Base-by-base conservation (phyloP, 495 filamentous ascomycete species). In the Terfezia boudieri region DNA sequence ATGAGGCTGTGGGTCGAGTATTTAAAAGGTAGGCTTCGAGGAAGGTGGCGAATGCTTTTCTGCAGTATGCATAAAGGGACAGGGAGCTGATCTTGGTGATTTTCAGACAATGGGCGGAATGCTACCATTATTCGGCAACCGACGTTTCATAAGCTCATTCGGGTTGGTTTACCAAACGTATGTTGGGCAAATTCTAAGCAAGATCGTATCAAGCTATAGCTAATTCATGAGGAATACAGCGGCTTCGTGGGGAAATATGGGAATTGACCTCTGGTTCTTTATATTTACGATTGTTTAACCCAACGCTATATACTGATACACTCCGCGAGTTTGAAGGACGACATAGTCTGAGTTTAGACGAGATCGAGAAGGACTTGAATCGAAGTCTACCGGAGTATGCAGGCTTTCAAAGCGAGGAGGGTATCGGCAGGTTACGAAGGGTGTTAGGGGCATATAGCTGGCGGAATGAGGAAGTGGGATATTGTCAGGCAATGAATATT, bases 401-500 rank as follows among this genome's bases (percentile, higher is more conserved):
- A 10, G 90, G 90, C 2, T 98, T 94, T 62, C 90, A 98, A 68
- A 92, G 83, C 61, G 86, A 94, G 60, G 87, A 94, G 61, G 90
- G 90, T 9, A 98, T 98, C 60, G 86, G 80, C 20, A 78, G 90
- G 11, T 72, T 98, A 53, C 77, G 90, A 48, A 72, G 89, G 51
- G 90, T 98, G 26, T 73, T 98, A 32, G 93, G 86, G 5, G 90
- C 90, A 11, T 98, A 98, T 67, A 94, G 86, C 67, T 98, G 90
- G 90, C 83, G 77, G 22, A 86, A 98, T 62, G 77, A 84, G 50
- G 84, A 93, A 57, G 87, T 98, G 41, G 90, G 90, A 26, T 98
- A 98, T 66, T 98, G 90, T 66, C 90, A 98, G 67, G 90, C 90
- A 22, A 98, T 98, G 90, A 98, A 98, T 64, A 98, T 98, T 57